phyloP scores from a whole-genome alignment of 129 eudicot species.

The Silybum marianum region DNA sequence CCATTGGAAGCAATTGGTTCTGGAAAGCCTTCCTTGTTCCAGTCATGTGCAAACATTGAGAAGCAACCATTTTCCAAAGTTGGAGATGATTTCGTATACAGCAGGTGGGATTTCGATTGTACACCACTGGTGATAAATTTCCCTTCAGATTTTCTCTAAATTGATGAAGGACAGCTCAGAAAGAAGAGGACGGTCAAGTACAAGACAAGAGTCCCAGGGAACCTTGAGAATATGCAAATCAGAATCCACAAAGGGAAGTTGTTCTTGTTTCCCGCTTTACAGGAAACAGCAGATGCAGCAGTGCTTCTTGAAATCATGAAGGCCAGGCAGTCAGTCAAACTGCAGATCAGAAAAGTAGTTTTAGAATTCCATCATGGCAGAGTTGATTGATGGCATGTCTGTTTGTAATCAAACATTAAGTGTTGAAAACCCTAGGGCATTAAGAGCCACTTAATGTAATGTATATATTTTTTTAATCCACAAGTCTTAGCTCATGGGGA shows the following conservation, averaged over 20 bases:
- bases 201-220: conserved; percentile 37
- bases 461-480: not conserved
- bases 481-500: not conserved
- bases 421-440: not conserved
- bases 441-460: not conserved
- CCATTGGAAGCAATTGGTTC: conserved; percentile 31
- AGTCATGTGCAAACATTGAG: conserved; percentile 35
- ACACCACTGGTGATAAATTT: not conserved
- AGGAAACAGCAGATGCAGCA: conserved; percentile 64
- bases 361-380: conserved; percentile 15
- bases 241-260: conserved; percentile 49
- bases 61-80: conserved; percentile 54
- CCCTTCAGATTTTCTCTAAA: conserved; percentile 19
- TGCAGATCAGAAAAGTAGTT: conserved; percentile 31
- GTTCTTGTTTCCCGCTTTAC: conserved; percentile 63
- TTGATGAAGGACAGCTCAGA: conserved; percentile 41
- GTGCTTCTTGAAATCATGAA: conserved; percentile 73
- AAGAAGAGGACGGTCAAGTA: conserved; percentile 32
- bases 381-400: not conserved
- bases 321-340: conserved; percentile 42
- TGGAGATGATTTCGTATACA: not conserved
- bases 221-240: conserved; percentile 44
- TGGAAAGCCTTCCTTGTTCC: conserved; percentile 41
- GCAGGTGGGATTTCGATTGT: conserved; percentile 10
- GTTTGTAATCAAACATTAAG: not conserved